These are phyloP conservation scores for Suillus brevipes DNA, from an alignment of 768 basidiomycete genomes.

Conservation along the genomic window DNA sequence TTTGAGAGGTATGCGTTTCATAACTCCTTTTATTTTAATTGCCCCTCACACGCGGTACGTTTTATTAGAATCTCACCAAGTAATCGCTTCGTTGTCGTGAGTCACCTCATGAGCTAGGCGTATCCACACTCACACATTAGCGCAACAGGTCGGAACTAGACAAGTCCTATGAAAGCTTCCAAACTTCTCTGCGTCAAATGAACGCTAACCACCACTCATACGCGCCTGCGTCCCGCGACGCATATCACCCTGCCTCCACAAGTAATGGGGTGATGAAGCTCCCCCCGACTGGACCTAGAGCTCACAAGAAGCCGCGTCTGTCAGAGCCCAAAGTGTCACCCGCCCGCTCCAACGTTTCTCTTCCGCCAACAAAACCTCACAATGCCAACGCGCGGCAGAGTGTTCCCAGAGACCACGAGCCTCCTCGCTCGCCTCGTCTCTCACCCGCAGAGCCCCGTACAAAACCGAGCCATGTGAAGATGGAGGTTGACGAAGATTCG, in stretches of 20 bases:
- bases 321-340: conserved; percentile 50
- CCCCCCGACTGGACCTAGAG: conserved; percentile 78
- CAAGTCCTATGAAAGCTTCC: conserved; percentile 68
- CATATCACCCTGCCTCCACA: conserved; percentile 38
- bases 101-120: conserved; percentile 24
- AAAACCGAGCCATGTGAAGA: conserved; percentile 37
- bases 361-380: conserved; percentile 28
- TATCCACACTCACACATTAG: conserved; percentile 19
- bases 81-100: conserved; percentile 70
- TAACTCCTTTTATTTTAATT: conserved; percentile 4
- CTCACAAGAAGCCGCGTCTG: conserved; percentile 76
- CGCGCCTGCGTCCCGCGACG: conserved; percentile 44
- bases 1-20: conserved; percentile 58
- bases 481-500: conserved; percentile 59
- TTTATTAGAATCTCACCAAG: conserved; percentile 71
- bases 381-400: conserved; percentile 14
- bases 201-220: conserved; percentile 41
- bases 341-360: conserved; percentile 31
- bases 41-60: conserved; percentile 10
- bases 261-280: conserved; percentile 45
- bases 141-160: conserved; percentile 67
- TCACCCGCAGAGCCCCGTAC: conserved; percentile 29
- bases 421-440: conserved; percentile 31
- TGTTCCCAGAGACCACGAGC: conserved; percentile 18
- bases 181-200: conserved; percentile 44